Conservation (phyloP, 2,329 filamentous ascomycete species). For the Ceratocystis cacaofunesta region DNA sequence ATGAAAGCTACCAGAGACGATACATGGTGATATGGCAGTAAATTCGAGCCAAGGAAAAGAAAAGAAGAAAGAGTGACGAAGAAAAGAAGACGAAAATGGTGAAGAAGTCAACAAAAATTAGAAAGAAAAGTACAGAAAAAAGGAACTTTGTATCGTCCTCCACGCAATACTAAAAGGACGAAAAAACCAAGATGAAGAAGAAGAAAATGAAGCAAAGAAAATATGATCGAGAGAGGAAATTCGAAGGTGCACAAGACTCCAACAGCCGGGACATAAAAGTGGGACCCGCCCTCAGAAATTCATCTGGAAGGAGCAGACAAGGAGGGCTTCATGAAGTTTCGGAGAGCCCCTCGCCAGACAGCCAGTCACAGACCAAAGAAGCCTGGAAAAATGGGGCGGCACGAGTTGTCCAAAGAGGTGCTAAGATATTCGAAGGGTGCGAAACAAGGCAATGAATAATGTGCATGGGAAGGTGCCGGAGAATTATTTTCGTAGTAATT, state of each 20-base stretch:
- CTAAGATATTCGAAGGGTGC: not conserved
- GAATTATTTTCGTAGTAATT: not conserved
- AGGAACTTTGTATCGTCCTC: not conserved
- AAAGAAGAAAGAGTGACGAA: conserved; percentile 15
- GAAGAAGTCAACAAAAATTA: not conserved
- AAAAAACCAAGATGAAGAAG: not conserved
- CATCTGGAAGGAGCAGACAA: conserved; percentile 1
- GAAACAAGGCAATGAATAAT: not conserved
- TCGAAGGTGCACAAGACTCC: conserved; percentile 16
- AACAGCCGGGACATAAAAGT: conserved; percentile 15
- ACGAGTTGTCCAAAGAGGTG: not conserved
- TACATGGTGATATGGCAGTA: conserved; percentile 5
- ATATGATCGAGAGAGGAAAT: conserved; percentile 19
- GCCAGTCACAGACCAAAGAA: not conserved
- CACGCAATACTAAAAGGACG: not conserved
- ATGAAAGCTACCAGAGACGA: conserved; percentile 15
- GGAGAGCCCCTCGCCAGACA: not conserved
- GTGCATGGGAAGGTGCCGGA: not conserved
- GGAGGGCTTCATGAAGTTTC: conserved; percentile 1
- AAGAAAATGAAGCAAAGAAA: not conserved
- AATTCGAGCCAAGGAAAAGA: conserved; percentile 16
- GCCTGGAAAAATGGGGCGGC: not conserved
- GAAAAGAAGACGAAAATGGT: not conserved
- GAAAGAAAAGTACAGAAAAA: not conserved
- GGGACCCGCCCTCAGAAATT: not conserved